These are phyloP conservation scores for Forsythia suspensa DNA, from an alignment of 257 asterid genomes.

Conservation along the genomic window DNA sequence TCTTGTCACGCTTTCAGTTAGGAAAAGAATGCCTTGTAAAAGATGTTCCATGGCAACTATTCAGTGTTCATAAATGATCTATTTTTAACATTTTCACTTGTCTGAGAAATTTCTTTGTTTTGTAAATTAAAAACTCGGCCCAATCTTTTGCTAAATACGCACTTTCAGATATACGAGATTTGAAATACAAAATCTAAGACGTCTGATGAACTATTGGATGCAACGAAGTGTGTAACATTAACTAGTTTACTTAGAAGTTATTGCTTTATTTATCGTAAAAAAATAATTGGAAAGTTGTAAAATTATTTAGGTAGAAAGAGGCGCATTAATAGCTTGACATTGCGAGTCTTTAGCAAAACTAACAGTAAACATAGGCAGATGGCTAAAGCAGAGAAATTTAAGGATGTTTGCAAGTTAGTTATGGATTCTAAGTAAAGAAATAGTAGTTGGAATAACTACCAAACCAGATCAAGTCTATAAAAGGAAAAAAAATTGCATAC, in stretches of 20 bases:
- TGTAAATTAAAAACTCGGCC: neutral
- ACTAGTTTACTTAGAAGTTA: no score
- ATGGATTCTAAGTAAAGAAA: constrained; percentile 31
- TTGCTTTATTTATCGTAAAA: no score
- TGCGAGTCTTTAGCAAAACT: neutral
- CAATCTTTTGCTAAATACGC: neutral
- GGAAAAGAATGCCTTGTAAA: neutral
- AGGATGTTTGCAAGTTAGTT: neutral
- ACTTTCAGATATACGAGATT: no score
- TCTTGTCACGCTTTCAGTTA: neutral
- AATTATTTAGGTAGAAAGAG: neutral
- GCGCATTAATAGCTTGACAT: neutral
- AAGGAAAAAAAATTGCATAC: neutral
- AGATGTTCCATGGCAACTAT: neutral
- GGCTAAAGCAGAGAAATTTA: neutral
- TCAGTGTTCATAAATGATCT: neutral
- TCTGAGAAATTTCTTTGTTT: neutral
- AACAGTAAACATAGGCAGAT: neutral
- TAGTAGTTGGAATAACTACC: neutral
- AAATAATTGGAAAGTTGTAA: no score
- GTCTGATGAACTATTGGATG: no score
- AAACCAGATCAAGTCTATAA: constrained; percentile 10
- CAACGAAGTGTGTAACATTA: no score
- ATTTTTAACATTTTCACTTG: neutral
- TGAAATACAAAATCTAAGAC: no score